Conservation (phyloP, 306 rosid genomes). For the Albizia julibrissin region DNA sequence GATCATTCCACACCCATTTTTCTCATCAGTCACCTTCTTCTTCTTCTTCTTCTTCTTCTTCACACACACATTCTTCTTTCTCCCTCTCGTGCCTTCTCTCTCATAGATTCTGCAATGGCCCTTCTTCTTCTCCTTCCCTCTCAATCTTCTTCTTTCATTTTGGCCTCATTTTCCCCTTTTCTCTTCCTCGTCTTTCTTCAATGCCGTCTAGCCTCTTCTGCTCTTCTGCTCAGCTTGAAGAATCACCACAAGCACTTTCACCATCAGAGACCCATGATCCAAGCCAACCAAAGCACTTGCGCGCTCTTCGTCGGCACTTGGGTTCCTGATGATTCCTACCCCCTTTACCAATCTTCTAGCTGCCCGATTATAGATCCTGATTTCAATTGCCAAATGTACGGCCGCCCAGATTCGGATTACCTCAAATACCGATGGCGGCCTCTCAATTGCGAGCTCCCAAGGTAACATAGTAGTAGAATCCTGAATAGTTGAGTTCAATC, state of each 20-base stretch:
- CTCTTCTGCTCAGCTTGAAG: constrained; percentile 51
- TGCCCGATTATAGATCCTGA: constrained; percentile 77
- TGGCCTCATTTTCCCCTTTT: constrained; percentile 31
- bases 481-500: background rate
- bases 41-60: background rate
- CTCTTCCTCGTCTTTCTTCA: constrained; percentile 45
- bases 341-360: constrained; percentile 61
- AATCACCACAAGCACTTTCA: constrained; percentile 40
- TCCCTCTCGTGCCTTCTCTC: constrained; percentile 2
- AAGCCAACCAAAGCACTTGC: constrained; percentile 62
- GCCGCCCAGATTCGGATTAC: constrained; percentile 82
- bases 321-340: constrained; percentile 74
- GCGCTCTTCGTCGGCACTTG: constrained; percentile 72
- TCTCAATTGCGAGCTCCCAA: constrained; percentile 77
- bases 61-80: background rate
- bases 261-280: constrained; percentile 54
- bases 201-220: constrained; percentile 47
- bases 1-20: background rate
- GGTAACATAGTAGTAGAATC: constrained; percentile 41
- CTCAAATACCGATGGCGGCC: constrained; percentile 85
- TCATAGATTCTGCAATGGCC: constrained; percentile 38
- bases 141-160: constrained; percentile 22
- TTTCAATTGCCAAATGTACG: constrained; percentile 81
- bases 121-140: constrained; percentile 13
- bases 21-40: background rate